phyloP scores from a whole-genome alignment of 179 eudicot species.

The Silene noctiflora region DNA sequence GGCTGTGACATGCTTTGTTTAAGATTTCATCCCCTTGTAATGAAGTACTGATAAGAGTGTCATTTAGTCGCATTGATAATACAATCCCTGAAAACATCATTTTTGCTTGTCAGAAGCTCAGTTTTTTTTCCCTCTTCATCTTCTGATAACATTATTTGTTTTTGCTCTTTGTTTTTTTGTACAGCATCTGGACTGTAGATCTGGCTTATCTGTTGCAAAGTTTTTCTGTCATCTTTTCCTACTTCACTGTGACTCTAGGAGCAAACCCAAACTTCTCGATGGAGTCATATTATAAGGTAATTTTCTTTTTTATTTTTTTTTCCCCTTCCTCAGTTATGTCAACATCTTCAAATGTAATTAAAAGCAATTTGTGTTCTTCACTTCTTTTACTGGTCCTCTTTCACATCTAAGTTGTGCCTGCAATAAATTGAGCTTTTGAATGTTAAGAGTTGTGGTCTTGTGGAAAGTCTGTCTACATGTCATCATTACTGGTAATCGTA shows the following conservation, averaged over 20 bases:
- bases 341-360: neutral
- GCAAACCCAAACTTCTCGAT: constrained; percentile 84
- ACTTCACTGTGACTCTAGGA: constrained; percentile 91
- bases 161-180: neutral
- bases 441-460: neutral
- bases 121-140: neutral
- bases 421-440: neutral
- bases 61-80: neutral
- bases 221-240: constrained; percentile 70
- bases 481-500: neutral
- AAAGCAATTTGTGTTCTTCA: neutral
- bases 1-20: neutral
- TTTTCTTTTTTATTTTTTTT: neutral
- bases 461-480: neutral
- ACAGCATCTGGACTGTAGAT: constrained; percentile 99
- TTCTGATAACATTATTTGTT: neutral
- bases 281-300: constrained; percentile 90
- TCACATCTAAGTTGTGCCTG: neutral
- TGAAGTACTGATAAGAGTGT: neutral
- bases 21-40: neutral
- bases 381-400: neutral
- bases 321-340: neutral
- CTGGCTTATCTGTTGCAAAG: constrained; percentile 83
- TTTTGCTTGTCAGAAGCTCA: neutral
- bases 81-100: neutral